Conservation (phyloP, 805 yeast species). For the Hanseniaspora hatyaiensis region DNA sequence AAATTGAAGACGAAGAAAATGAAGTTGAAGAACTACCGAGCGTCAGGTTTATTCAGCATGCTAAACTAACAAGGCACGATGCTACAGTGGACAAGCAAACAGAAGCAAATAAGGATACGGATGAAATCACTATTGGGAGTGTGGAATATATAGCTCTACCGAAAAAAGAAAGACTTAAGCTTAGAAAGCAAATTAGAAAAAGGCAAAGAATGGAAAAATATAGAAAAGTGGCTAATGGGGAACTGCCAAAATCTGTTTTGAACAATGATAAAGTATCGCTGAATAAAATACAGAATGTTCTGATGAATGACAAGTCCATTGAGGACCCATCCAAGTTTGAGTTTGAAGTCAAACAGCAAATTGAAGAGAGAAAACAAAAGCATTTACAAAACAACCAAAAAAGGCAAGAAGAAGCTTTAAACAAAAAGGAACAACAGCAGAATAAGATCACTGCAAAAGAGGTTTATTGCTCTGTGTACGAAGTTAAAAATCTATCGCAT, state of each 20-base stretch:
- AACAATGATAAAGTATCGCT: slow-evolving; percentile 50
- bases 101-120: slow-evolving; percentile 32
- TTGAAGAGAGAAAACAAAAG: slow-evolving; percentile 43
- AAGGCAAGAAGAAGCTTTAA: slow-evolving; percentile 34
- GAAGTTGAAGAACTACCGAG: slow-evolving; percentile 34
- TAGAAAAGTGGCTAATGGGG: slow-evolving; percentile 65
- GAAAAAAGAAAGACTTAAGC: slow-evolving; percentile 60
- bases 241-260: slow-evolving; percentile 80
- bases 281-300: slow-evolving; percentile 72
- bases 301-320: slow-evolving; percentile 68
- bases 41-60: slow-evolving; percentile 70
- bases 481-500: slow-evolving; percentile 42
- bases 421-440: slow-evolving; percentile 16
- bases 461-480: slow-evolving; percentile 40
- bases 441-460: background rate
- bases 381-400: slow-evolving; percentile 54
- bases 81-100: slow-evolving; percentile 22
- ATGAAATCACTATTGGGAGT: background rate
- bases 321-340: slow-evolving; percentile 85
- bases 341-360: slow-evolving; percentile 53
- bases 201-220: slow-evolving; percentile 56
- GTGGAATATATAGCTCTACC: slow-evolving; percentile 43
- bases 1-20: slow-evolving; percentile 25
- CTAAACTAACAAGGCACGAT: slow-evolving; percentile 50
- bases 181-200: slow-evolving; percentile 59